Conservation (phyloP, 2,329 filamentous ascomycete genomes). For the Cryphonectria carpinicola region DNA sequence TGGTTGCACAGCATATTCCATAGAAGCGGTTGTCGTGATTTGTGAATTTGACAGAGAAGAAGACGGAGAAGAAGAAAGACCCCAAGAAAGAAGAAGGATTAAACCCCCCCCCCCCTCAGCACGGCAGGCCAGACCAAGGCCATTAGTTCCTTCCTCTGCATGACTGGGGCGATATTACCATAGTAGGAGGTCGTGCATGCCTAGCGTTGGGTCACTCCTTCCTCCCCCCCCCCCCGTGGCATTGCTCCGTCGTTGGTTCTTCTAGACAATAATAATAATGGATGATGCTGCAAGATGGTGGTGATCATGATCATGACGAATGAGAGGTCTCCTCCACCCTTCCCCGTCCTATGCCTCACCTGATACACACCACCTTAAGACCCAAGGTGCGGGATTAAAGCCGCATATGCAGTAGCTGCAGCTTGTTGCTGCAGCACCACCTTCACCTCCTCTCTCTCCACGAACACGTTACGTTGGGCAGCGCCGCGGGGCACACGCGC, state of each 20-base stretch:
- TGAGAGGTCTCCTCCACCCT: conserved; percentile 11
- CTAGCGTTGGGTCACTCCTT: conserved; percentile 12
- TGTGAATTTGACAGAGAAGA: too few relatives aligned
- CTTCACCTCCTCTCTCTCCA: too few relatives aligned
- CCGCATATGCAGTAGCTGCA: not conserved
- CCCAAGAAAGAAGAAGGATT: too few relatives aligned
- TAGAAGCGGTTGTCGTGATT: too few relatives aligned
- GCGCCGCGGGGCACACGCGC: not conserved
- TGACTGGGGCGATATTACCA: conserved; percentile 14
- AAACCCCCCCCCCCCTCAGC: too few relatives aligned
- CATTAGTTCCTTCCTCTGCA: not conserved
- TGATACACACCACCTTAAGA: conserved; percentile 11
- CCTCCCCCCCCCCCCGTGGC: not conserved
- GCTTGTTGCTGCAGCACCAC: not conserved
- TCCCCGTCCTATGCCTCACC: conserved; percentile 8
- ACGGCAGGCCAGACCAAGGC: too few relatives aligned
- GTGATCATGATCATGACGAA: not conserved
- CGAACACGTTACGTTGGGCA: not conserved
- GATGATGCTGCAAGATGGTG: not conserved
- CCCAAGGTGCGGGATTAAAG: conserved; percentile 8
- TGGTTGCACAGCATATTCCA: too few relatives aligned
- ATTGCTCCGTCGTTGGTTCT: not conserved
- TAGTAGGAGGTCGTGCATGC: conserved; percentile 18
- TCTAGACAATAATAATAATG: not conserved
- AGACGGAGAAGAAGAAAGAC: too few relatives aligned